Evolutionary conservation across 225 moss, liverwort and hornwort species (phyloP), one percentile per base, ranked within the genome.

Genomic region (Ulota crispa): DNA sequence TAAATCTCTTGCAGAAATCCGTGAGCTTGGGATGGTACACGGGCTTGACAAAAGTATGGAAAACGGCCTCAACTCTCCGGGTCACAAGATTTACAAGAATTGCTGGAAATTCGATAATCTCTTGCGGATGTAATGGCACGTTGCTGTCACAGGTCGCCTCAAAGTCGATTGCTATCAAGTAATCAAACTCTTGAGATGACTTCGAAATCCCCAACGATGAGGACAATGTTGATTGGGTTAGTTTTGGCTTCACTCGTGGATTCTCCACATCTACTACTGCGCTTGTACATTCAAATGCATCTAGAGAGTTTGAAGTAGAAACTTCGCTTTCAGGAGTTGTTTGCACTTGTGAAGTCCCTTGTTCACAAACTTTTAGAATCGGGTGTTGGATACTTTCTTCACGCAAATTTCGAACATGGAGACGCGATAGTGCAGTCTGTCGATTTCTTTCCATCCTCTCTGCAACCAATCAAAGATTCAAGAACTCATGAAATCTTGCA

Each of bases 41-140:
- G 53, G 86, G 89, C 79, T 80, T 89, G 55, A 89, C 89, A 77
- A 84, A 89, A 0, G 84, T 89, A 21, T 83, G 89, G 61, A 85
- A 89, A 73, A 63, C 24, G 16, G 82, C 79, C 31, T 89, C 85
- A 24, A 89, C 10, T 72, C 65, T 52, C 23, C 55, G 79, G 12
- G 82, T 70, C 45, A 72, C 71, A 52, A 89, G 82, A 26, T 89
- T 89, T 37, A 89, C 86, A 43, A 86, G 82, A 34, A 89, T 80
- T 45, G 86, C 84, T 27, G 84, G 84, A 80, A 89, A 84, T 41
- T 86, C 84, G 19, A 89, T 55, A 52, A 89, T 86, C 50, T 89
- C 86, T 45, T 84, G 86, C 52, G 84, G 89, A 34, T 31, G 64
- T 8, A 81, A 70, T 26, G 71, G 42, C 57, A 59, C 2, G 30